Conservation (phyloP, 148 eudicot species). For the Vaccinium corymbosum region DNA sequence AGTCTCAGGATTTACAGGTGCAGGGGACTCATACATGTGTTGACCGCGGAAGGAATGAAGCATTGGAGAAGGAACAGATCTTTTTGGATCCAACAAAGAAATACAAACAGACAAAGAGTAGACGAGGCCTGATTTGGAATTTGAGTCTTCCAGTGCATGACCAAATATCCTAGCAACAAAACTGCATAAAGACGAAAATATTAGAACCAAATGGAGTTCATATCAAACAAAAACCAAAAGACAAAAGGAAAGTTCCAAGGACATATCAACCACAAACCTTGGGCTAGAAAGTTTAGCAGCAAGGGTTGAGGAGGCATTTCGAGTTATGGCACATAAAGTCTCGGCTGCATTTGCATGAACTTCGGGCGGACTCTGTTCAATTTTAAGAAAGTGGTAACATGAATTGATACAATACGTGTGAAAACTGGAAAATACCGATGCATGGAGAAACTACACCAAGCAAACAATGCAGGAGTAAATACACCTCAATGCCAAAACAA, state of each 20-base stretch:
- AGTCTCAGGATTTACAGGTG: slow-evolving; percentile 74
- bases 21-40: slow-evolving; percentile 72
- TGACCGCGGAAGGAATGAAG: slow-evolving; percentile 76
- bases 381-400: slow-evolving; percentile 15
- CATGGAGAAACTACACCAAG: background rate
- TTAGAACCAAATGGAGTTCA: slow-evolving; percentile 11
- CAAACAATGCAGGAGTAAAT: background rate
- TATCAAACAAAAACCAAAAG: slow-evolving; percentile 13
- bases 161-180: slow-evolving; percentile 83
- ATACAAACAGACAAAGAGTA: slow-evolving; percentile 86
- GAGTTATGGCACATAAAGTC: slow-evolving; percentile 80
- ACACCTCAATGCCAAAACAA: slow-evolving; percentile 9
- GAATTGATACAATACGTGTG: slow-evolving; percentile 8
- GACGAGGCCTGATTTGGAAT: slow-evolving; percentile 73
- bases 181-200: slow-evolving; percentile 43
- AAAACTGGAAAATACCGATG: background rate
- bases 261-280: slow-evolving; percentile 43
- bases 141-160: slow-evolving; percentile 79
- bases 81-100: slow-evolving; percentile 89
- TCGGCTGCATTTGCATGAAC: slow-evolving; percentile 98
- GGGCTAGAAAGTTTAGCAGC: slow-evolving; percentile 84
- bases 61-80: slow-evolving; percentile 64
- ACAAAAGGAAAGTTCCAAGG: background rate
- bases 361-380: slow-evolving; percentile 76
- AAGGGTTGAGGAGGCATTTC: slow-evolving; percentile 82